Evolutionary conservation across 306 rosid species (phyloP).

Genomic region (peach (Prunus persica)): Prunus_persica_NCBIv2 NC_034010.1:25888001-25888500

Average conservation of each 20-base stretch:
- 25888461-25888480: constrained; percentile 59
- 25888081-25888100: constrained; percentile 73
- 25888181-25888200: constrained; percentile 87
- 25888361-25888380: constrained; percentile 58
- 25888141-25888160: constrained; percentile 59
- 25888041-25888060: constrained; percentile 11
- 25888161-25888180: constrained; percentile 75
- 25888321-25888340: constrained; percentile 67
- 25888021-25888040: constrained; percentile 36
- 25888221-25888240: constrained; percentile 77
- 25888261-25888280: constrained; percentile 37
- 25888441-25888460: constrained; percentile 67
- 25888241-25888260: constrained; percentile 42
- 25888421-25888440: constrained; percentile 74
- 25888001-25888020: constrained; percentile 65
- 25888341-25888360: constrained; percentile 69
- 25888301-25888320: constrained; percentile 83
- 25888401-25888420: constrained; percentile 61
- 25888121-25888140: constrained; percentile 45
- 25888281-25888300: constrained; percentile 63
- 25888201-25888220: constrained; percentile 91
- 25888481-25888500: constrained; percentile 89
- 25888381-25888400: constrained; percentile 54
- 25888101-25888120: constrained; percentile 31
- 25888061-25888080: constrained; percentile 72